Base-by-base conservation (phyloP, 179 eudicot genomes). In the Pouteria campechiana region DNA sequence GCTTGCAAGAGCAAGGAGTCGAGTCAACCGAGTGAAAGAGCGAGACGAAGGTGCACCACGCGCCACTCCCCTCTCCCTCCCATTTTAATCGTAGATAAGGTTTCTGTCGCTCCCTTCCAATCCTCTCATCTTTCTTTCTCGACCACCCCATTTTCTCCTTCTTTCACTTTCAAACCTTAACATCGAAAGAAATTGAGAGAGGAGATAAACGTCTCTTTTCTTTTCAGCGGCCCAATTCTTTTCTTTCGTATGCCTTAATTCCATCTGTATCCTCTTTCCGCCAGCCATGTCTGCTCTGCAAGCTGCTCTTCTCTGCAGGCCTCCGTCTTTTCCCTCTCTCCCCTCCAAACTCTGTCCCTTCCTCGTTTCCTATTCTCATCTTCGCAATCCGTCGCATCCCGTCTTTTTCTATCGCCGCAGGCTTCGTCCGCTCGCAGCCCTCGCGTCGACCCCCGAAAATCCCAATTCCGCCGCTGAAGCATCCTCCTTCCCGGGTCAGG, bases 261-360 rank as follows among this genome's bases (percentile, higher is more conserved):
- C 0, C 16, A 24, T 22, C 49, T 32, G 75, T 78, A 81, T 39
- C 67, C 9, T 44, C 74, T 19, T 73, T 88, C 4, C 94, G n/a
- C n/a, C 16, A 24, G 29, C 49, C 37, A 78, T 78, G 84, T 39
- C 67, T 11, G 45, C 74, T 19, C 75, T 88, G 3, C 94, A 84
- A 76, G 75, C 85, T 42, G 68, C 73, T 22, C 64, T 80, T 17
- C 31, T 80, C 32, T 56, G 14, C 46, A 81, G 60, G 21, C 78
- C 88, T 22, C 68, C 50, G n/a, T 29, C 71, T 16, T 32, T 44
- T 3, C 25, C 36, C 43, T 63, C 37, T 37, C 57, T 33, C 50
- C 9, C 25, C 50, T 7, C 17, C 38, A 20, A 28, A 17, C 22
- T 50, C 48, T 25, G 6, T 33, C 24, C 15, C 38, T 32, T 12